Conservation (phyloP, 169 alveolate species). For the Cryptosporidium sp. region DNA sequence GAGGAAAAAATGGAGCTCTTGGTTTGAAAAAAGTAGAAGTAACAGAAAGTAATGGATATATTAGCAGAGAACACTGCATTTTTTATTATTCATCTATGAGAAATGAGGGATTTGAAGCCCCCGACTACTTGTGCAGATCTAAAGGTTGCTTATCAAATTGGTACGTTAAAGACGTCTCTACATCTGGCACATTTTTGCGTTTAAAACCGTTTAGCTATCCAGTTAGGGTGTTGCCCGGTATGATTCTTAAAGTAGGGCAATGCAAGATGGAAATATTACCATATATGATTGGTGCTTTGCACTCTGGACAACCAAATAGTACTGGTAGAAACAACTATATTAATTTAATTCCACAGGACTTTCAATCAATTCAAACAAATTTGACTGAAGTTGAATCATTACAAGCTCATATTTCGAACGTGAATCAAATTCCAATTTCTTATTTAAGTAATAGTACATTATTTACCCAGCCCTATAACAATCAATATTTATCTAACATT, state of each 20-base stretch:
- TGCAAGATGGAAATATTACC: conserved; percentile 86
- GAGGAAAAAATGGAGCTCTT: conserved; percentile 57
- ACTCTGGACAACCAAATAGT: neutral
- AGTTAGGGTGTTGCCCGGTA: conserved; percentile 83
- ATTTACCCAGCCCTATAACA: neutral
- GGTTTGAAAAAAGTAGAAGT: conserved; percentile 72
- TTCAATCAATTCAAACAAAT: neutral
- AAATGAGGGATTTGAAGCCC: neutral
- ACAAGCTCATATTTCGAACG: conserved; percentile 1
- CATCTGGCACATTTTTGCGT: conserved; percentile 89
- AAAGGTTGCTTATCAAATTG: conserved; percentile 77
- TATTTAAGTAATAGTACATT: neutral
- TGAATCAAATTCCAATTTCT: conserved; percentile 11
- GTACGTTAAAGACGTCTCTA: conserved; percentile 87
- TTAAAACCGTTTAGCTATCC: conserved; percentile 87
- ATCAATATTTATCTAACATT: conserved; percentile 42
- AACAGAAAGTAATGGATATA: conserved; percentile 85
- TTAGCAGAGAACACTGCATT: conserved; percentile 90
- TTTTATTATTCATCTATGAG: conserved; percentile 70
- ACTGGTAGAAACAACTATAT: neutral
- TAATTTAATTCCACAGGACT: neutral
- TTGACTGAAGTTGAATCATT: conserved; percentile 1
- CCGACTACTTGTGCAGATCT: neutral
- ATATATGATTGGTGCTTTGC: conserved; percentile 6
- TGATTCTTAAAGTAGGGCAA: conserved; percentile 90